These are phyloP conservation scores for Chloris gayana DNA, from an alignment of 176 grass and related monocot species.

Conservation along the genomic window DNA sequence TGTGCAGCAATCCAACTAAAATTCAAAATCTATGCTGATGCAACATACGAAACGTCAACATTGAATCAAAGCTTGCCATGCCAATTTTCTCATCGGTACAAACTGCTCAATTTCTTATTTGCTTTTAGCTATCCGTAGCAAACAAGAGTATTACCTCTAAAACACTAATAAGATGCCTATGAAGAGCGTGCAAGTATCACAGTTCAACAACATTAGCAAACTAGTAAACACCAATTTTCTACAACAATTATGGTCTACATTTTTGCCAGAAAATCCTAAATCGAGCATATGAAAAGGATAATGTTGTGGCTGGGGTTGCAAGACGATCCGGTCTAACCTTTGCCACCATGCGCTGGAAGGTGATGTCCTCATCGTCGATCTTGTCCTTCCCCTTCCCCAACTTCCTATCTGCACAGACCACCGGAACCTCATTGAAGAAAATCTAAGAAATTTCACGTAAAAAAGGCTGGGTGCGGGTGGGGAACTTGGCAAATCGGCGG, in stretches of 20 bases:
- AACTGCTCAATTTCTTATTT: neutral
- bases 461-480: neutral
- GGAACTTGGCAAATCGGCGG: neutral
- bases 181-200: neutral
- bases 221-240: neutral
- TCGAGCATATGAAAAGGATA: neutral
- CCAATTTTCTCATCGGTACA: neutral
- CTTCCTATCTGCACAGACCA: slow-evolving; percentile 71
- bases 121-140: neutral
- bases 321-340: slow-evolving; percentile 92
- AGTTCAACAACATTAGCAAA: slow-evolving; percentile 6
- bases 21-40: neutral
- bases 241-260: neutral
- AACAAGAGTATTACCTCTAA: neutral
- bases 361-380: slow-evolving; percentile 95
- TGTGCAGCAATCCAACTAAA: neutral
- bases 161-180: neutral
- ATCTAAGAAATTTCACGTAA: neutral
- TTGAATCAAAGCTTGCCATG: neutral
- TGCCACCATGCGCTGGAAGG: slow-evolving; percentile 98
- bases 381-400: slow-evolving; percentile 94
- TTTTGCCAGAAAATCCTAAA: neutral
- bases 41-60: neutral
- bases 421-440: slow-evolving; percentile 14
- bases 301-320: slow-evolving; percentile 14